Evolutionary conservation across 768 basidiomycete genomes (phyloP), one percentile per base, ranked within the genome.

Genomic region (Gymnopilus dilepis): DNA sequence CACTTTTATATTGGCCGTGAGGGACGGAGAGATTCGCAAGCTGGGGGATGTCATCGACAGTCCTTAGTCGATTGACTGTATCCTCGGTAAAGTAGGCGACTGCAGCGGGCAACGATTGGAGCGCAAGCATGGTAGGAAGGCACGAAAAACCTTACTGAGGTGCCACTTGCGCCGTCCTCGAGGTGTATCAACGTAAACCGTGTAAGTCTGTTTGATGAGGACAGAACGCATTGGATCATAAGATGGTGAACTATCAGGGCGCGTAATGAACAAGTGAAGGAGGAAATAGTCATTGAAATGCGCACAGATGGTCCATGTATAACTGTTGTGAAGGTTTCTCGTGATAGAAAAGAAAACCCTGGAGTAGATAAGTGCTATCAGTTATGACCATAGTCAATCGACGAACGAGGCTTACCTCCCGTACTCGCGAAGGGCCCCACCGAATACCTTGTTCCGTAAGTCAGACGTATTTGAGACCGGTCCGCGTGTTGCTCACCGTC

Each of bases 61-160:
- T 86, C 54, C 76, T 75, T 45, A 92, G 77, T 48, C 78, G 76
- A 57, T 85, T 82, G 43, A 89, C 76, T 0, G 87, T 86, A 24
- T 90, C 91, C 60, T 89, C 84, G 0, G 88, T 91, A 69, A 89
- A 92, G 73, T 93, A 93, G 11, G 91, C 91, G 66, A 92, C 91
- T 91, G 66, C 9, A 53, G 50, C 45, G 56, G 30, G 30, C 54
- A 56, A n/a, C 21, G 59, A 19, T 17, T 56, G 57, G 24, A 50
- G 30, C 12, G 28, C 38, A 45, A 34, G 30, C 28, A 33, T 33
- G 48, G 24, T 19, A n/a, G 53, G 13, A 17, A 22, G 33, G 52
- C 37, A 41, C 28, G 54, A 56, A 55, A 40, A 48, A 28, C 73
- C 86, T 60, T 69, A 91, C 91, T 92, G 17, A 93, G 79, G 69